Conservation (phyloP, 2,329 filamentous ascomycete genomes). For the Aspergillus flavus region DNA sequence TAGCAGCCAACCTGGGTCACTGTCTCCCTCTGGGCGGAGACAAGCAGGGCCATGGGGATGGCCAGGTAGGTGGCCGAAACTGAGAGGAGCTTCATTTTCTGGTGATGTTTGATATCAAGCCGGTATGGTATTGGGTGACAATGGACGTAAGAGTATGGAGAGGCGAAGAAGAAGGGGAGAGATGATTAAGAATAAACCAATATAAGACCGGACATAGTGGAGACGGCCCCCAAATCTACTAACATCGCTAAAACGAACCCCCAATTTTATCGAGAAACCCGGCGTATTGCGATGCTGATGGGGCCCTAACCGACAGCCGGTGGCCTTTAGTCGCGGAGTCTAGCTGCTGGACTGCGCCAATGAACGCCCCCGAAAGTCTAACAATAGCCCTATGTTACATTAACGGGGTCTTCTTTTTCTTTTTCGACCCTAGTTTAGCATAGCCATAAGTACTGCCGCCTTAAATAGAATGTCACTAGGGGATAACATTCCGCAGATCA, state of each 20-base stretch:
- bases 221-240: not conserved
- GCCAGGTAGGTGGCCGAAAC: not conserved
- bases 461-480: not conserved
- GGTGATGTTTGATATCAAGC: not conserved
- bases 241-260: not conserved
- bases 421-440: not conserved
- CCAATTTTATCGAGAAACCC: not conserved
- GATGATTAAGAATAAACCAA: not conserved
- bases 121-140: not conserved
- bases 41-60: not conserved
- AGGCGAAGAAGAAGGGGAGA: not conserved
- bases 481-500: not conserved
- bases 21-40: not conserved
- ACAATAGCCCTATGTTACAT: not conserved
- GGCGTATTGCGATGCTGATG: not conserved
- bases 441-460: not conserved
- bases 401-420: not conserved
- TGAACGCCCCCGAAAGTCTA: not conserved
- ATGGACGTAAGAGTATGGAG: not conserved
- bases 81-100: not conserved
- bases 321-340: not conserved
- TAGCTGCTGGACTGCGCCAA: not conserved
- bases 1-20: conserved; percentile 1
- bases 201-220: not conserved
- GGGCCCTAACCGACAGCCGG: not conserved